phyloP scores from a whole-genome alignment of 495 filamentous ascomycete genomes.

The Neurospora pannonica region DNA sequence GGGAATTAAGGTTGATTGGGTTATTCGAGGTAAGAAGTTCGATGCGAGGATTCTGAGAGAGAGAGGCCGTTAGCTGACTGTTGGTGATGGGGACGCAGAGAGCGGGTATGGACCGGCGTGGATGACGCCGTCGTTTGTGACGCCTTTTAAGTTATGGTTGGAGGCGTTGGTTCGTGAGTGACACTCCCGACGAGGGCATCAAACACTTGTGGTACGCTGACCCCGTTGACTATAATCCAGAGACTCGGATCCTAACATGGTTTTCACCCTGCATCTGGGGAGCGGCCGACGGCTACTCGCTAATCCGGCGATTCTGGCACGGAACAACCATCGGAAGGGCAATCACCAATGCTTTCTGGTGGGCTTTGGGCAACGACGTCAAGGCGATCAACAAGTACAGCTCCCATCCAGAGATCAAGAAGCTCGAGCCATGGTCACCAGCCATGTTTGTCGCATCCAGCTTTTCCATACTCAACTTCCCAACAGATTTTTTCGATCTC shows the following conservation, averaged over 20 bases:
- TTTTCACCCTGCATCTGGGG: slow-evolving; percentile 39
- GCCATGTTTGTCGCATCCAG: slow-evolving; percentile 55
- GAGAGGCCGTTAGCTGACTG: not conserved
- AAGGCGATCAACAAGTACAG: slow-evolving; percentile 48
- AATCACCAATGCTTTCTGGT: slow-evolving; percentile 63
- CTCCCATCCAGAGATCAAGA: slow-evolving; percentile 50
- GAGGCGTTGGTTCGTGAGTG: slow-evolving; percentile 51
- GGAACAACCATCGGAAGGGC: slow-evolving; percentile 55
- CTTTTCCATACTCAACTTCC: slow-evolving; percentile 63
- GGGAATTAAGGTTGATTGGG: slow-evolving; percentile 63
- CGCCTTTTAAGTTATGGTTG: slow-evolving; percentile 35
- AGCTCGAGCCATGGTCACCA: slow-evolving; percentile 54
- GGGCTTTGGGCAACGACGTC: slow-evolving; percentile 49
- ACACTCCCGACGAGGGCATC: too few species aligned
- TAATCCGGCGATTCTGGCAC: slow-evolving; percentile 49
- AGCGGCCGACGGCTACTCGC: slow-evolving; percentile 29
- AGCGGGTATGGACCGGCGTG: slow-evolving; percentile 65
- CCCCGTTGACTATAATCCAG: slow-evolving; percentile 5
- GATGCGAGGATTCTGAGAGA: not conserved
- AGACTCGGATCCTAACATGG: slow-evolving; percentile 34
- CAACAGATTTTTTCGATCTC: slow-evolving; percentile 53
- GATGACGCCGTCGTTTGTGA: slow-evolving; percentile 53
- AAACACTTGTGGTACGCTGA: not conserved
- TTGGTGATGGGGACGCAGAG: slow-evolving; percentile 19
- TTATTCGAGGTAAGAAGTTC: slow-evolving; percentile 55